These are phyloP conservation scores for Diatrype stigma DNA, from an alignment of 2,329 filamentous ascomycete genomes.

Conservation along the genomic window DNA sequence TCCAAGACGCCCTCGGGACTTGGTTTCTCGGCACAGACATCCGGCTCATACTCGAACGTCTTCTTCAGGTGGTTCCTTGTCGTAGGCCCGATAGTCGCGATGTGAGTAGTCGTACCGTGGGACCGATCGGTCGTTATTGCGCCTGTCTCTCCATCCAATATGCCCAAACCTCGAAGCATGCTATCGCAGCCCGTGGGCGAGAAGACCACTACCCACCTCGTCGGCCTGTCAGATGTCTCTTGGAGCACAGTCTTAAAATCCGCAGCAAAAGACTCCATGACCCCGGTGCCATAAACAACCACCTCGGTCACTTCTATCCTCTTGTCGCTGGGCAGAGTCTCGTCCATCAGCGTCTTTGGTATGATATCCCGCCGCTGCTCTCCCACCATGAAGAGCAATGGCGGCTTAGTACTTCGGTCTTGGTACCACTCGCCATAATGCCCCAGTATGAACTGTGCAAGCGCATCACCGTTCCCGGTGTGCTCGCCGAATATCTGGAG, in stretches of 20 bases:
- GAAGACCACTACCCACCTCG: slow-evolving; percentile 73
- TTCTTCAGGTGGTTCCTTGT: slow-evolving; percentile 70
- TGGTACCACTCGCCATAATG: slow-evolving; percentile 63
- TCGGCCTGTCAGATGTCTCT: slow-evolving; percentile 33
- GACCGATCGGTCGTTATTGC: slow-evolving; percentile 24
- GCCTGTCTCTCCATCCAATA: slow-evolving; percentile 44
- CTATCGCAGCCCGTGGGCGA: slow-evolving; percentile 62
- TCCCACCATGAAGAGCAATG: slow-evolving; percentile 82
- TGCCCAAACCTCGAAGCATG: slow-evolving; percentile 51
- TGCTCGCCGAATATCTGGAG: slow-evolving; percentile 71
- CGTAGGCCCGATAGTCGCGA: slow-evolving; percentile 92
- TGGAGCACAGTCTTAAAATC: slow-evolving; percentile 56
- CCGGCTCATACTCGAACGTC: slow-evolving; percentile 63
- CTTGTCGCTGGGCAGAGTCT: slow-evolving; percentile 40
- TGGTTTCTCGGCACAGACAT: slow-evolving; percentile 78
- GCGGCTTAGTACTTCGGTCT: slow-evolving; percentile 44
- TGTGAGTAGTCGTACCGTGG: slow-evolving; percentile 46
- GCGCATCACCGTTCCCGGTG: slow-evolving; percentile 77
- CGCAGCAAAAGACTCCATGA: slow-evolving; percentile 71
- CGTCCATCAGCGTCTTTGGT: slow-evolving; percentile 69
- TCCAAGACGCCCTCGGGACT: slow-evolving; percentile 74
- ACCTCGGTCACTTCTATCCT: slow-evolving; percentile 71
- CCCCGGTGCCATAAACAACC: slow-evolving; percentile 81
- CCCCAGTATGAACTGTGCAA: slow-evolving; percentile 72
- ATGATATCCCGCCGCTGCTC: slow-evolving; percentile 89